Percentiles rank a stretch among this genome's conserved stretches.
phyloP scores from a whole-genome alignment of 495 filamentous ascomycete genomes.

The Penicillium manginii region DNA sequence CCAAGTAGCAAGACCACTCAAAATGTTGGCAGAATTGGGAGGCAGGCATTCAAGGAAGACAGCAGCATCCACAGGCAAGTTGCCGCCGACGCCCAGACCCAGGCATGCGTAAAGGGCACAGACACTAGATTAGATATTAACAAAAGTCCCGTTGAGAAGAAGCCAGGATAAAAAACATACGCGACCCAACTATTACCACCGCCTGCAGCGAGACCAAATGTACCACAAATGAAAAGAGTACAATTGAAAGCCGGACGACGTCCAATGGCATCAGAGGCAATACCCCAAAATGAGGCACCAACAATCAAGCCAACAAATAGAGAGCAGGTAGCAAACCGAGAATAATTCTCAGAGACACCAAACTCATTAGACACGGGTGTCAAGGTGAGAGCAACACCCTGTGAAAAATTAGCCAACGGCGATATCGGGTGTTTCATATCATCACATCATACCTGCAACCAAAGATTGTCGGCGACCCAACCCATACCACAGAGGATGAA shows the following conservation, averaged over 20 bases:
- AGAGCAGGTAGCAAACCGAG: conserved; percentile 51
- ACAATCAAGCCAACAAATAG: conserved; percentile 51
- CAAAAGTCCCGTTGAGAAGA: not conserved
- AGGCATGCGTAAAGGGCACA: conserved; percentile 46
- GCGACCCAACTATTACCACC: conserved; percentile 49
- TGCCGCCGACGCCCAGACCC: conserved; percentile 57
- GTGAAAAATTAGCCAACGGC: conserved; percentile 13
- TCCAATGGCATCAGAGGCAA: conserved; percentile 53
- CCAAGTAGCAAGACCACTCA: conserved; percentile 54
- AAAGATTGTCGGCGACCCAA: conserved; percentile 64
- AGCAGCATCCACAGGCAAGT: conserved; percentile 49
- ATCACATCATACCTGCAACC: conserved; percentile 36
- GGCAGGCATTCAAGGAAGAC: conserved; percentile 60
- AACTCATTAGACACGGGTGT: conserved; percentile 48
- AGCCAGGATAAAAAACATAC: conserved; percentile 7
- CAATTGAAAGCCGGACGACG: conserved; percentile 55
- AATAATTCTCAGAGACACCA: conserved; percentile 41
- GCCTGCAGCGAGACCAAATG: conserved; percentile 51
- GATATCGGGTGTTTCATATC: not conserved
- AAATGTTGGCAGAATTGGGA: conserved; percentile 44
- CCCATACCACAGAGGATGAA: conserved; percentile 80
- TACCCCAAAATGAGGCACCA: conserved; percentile 56
- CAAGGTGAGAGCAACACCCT: conserved; percentile 54
- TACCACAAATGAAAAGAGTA: conserved; percentile 51
- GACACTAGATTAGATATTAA: conserved; percentile 16